Conservation (phyloP, 371 early-diverging fungal genomes). For the Batkoa obscura region DNA sequence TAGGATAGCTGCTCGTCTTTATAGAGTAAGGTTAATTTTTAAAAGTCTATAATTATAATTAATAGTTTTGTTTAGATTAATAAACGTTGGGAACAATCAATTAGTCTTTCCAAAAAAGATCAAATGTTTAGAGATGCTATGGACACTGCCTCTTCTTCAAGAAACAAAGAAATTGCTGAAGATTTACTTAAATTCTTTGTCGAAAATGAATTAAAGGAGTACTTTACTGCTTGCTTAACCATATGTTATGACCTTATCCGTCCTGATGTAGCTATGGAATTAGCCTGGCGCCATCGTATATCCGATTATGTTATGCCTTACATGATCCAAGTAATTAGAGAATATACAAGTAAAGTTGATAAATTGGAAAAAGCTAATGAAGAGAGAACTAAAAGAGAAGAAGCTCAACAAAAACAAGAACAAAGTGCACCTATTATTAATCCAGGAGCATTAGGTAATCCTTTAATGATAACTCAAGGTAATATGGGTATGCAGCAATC, state of each 20-base stretch:
- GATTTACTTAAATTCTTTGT: constrained; percentile 88
- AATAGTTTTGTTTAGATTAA: constrained; percentile 29
- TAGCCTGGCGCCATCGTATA: constrained; percentile 75
- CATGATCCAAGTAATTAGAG: constrained; percentile 71
- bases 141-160: constrained; percentile 84
- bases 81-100: constrained; percentile 87
- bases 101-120: constrained; percentile 88
- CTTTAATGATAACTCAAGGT: constrained; percentile 33
- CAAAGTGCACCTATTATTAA: constrained; percentile 5
- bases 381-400: constrained; percentile 22
- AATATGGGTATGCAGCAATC: background rate
- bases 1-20: constrained; percentile 84
- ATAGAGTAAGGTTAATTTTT: constrained; percentile 28
- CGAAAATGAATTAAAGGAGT: constrained; percentile 67
- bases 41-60: background rate
- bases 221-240: constrained; percentile 80
- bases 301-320: constrained; percentile 92
- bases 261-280: constrained; percentile 85
- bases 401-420: constrained; percentile 20
- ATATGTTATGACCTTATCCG: constrained; percentile 84
- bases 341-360: constrained; percentile 51
- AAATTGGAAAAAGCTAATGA: constrained; percentile 24
- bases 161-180: constrained; percentile 69
- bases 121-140: constrained; percentile 91
- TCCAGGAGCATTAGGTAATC: constrained; percentile 33